Evolutionary conservation across 768 basidiomycete species (phyloP).

Genomic region (Fistulinella prunicolor): DNA sequence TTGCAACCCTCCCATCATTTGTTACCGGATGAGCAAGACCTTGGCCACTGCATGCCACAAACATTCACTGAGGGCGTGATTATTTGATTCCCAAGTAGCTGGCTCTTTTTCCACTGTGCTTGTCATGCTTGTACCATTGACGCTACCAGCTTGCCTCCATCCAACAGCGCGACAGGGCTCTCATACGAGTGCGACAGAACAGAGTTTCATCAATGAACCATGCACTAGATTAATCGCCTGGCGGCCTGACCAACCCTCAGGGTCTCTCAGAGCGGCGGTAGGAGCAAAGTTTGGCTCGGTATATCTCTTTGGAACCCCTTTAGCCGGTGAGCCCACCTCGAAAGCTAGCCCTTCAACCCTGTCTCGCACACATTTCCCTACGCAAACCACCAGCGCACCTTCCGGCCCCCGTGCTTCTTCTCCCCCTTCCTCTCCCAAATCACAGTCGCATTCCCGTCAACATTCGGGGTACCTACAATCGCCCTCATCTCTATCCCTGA

Average conservation of each 20-base stretch:
- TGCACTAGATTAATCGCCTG: conserved; percentile 18
- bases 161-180: conserved; percentile 3
- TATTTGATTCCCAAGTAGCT: background rate
- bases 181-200: conserved; percentile 18
- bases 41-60: conserved; percentile 6
- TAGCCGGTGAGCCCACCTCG: conserved; percentile 18
- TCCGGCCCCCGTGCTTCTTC: conserved; percentile 14
- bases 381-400: background rate
- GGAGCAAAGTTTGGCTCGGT: conserved; percentile 25
- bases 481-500: conserved; percentile 36
- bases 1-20: background rate
- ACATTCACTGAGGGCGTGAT: background rate
- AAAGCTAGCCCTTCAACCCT: conserved; percentile 6
- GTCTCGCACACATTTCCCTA: conserved; percentile 13
- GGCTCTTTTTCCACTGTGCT: background rate
- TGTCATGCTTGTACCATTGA: conserved; percentile 28
- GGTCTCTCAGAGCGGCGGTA: conserved; percentile 17
- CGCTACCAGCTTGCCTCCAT: conserved; percentile 18
- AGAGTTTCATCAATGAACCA: conserved; percentile 23
- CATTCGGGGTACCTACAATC: conserved; percentile 31
- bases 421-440: conserved; percentile 21
- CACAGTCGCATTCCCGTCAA: conserved; percentile 22
- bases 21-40: conserved; percentile 6
- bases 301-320: conserved; percentile 27
- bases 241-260: conserved; percentile 7